Percentiles rank a stretch among this genome's conserved stretches.
phyloP scores from a whole-genome alignment of 2,329 filamentous ascomycete genomes.

The Trichothecium roseum region DNA sequence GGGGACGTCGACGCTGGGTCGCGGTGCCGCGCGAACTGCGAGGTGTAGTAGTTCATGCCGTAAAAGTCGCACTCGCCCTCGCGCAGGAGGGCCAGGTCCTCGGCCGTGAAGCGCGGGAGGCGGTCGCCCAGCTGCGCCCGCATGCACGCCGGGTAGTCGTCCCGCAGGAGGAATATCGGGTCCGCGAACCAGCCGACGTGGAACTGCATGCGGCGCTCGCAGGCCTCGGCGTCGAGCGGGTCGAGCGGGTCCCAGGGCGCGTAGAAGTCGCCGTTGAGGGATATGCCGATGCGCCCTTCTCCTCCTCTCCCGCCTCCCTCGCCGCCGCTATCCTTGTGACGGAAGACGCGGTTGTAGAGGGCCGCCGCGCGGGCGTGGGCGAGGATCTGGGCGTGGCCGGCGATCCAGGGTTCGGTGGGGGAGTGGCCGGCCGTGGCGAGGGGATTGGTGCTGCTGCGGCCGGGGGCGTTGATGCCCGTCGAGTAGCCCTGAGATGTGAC shows the following conservation, averaged over 20 bases:
- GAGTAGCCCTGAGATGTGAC: conserved; percentile 16
- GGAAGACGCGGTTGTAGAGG: conserved; percentile 21
- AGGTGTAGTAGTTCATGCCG: conserved; percentile 30
- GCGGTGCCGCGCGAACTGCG: conserved; percentile 20
- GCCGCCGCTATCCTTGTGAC: too few relatives aligned
- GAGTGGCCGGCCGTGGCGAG: conserved; percentile 17
- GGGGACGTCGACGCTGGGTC: conserved; percentile 11
- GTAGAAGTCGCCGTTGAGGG: conserved; percentile 26
- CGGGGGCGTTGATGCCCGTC: conserved; percentile 23
- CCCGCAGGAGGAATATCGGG: conserved; percentile 21
- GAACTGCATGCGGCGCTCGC: conserved; percentile 23
- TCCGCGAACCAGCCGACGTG: conserved; percentile 29
- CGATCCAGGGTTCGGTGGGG: conserved; percentile 24
- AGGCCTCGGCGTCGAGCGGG: conserved; percentile 16
- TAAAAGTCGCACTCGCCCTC: conserved; percentile 21
- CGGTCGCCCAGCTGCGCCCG: conserved; percentile 19
- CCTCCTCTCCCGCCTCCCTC: too few relatives aligned
- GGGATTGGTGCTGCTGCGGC: conserved; percentile 15
- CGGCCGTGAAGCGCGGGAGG: conserved; percentile 16
- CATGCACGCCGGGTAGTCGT: conserved; percentile 25
- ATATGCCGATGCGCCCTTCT: conserved; percentile 22
- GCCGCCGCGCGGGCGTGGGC: conserved; percentile 21
- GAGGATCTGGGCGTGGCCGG: conserved; percentile 24
- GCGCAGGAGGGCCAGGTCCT: conserved; percentile 14
- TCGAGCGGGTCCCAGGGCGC: conserved; percentile 22